phyloP scores from a whole-genome alignment of 148 eudicot species.

The Hydrangea macrophylla region DNA sequence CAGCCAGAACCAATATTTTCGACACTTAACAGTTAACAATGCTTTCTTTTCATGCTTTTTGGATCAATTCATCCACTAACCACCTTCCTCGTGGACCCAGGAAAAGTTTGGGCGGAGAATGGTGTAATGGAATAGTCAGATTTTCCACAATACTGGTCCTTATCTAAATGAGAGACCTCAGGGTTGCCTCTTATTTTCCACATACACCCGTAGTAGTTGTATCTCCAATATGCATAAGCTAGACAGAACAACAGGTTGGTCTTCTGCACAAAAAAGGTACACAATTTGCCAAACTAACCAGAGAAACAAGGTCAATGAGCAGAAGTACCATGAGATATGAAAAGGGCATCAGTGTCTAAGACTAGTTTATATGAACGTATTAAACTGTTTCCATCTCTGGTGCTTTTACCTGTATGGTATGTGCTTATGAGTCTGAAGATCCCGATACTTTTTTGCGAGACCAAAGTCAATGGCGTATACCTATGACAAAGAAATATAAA shows the following conservation, averaged over 20 bases:
- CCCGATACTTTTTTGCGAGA: slow-evolving; percentile 90
- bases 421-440: slow-evolving; percentile 94
- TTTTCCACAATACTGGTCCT: too few relatives aligned
- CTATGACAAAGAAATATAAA: slow-evolving; percentile 27
- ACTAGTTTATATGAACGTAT: not conserved
- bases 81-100: too few relatives aligned
- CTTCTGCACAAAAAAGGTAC: not conserved
- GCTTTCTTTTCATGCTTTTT: too few relatives aligned
- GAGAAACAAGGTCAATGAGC: not conserved
- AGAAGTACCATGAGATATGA: not conserved
- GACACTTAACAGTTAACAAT: too few relatives aligned
- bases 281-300: not conserved
- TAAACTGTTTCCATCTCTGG: not conserved
- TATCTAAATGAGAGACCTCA: too few relatives aligned
- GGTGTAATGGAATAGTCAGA: too few relatives aligned
- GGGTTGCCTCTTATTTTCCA: too few relatives aligned
- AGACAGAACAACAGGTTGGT: not conserved
- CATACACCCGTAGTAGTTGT: too few relatives aligned
- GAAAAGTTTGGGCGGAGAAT: too few relatives aligned
- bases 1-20: too few relatives aligned
- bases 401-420: slow-evolving; percentile 80
- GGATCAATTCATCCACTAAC: too few relatives aligned
- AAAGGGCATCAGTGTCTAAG: not conserved
- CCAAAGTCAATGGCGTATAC: slow-evolving; percentile 89
- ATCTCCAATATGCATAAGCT: too few relatives aligned